phyloP scores from a whole-genome alignment of 768 basidiomycete genomes.

The Phanerochaete carnosa region DNA sequence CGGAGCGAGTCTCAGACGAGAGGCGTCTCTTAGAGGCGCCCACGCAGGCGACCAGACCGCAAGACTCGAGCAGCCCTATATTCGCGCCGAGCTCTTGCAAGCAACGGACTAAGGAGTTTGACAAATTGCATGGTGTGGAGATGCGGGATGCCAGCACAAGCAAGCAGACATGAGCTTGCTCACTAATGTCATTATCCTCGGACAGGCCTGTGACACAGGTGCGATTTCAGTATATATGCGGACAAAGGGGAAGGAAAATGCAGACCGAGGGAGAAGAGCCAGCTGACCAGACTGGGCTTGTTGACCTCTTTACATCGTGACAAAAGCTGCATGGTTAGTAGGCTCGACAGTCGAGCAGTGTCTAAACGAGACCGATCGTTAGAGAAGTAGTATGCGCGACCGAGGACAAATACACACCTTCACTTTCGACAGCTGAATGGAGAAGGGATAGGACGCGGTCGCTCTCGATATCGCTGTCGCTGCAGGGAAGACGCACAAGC shows the following conservation, averaged over 20 bases:
- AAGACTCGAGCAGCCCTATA: background rate
- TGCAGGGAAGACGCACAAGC: constrained; percentile 25
- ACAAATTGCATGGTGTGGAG: constrained; percentile 23
- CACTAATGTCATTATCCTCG: background rate
- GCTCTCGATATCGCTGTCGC: background rate
- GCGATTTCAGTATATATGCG: constrained; percentile 22
- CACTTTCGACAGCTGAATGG: background rate
- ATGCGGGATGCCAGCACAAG: background rate
- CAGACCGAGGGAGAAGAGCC: constrained; percentile 43
- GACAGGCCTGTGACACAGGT: background rate
- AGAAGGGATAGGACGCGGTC: background rate
- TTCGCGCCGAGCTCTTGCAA: constrained; percentile 16
- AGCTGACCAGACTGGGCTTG: constrained; percentile 28
- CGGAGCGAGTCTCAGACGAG: constrained; percentile 23
- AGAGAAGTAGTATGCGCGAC: background rate
- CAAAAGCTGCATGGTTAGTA: constrained; percentile 44
- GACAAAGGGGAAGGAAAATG: background rate
- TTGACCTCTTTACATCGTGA: constrained; percentile 21
- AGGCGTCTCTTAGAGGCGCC: constrained; percentile 1
- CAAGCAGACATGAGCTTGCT: constrained; percentile 12
- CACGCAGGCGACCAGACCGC: background rate
- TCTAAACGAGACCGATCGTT: constrained; percentile 30
- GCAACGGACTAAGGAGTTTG: constrained; percentile 17
- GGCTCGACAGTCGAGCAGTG: constrained; percentile 30
- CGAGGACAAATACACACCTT: background rate